Conservation (phyloP, 2,329 filamentous ascomycete species). For the Talaromyces sp. region DNA sequence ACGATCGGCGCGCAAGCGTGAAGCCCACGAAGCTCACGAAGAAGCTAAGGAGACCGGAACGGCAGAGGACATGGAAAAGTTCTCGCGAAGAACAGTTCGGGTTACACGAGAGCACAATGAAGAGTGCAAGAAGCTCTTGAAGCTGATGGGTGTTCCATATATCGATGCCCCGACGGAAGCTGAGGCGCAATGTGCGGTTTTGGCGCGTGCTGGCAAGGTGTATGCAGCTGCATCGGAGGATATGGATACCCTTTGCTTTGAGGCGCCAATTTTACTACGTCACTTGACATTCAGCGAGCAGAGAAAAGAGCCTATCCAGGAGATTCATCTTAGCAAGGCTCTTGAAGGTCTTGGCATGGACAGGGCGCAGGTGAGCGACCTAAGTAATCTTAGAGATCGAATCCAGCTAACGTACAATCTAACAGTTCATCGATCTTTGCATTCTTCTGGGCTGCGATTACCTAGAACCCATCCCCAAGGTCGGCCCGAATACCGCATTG, state of each 20-base stretch:
- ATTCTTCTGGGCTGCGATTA: conserved; percentile 98
- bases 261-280: conserved; percentile 82
- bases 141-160: conserved; percentile 93
- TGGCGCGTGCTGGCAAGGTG: conserved; percentile 88
- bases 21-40: conserved; percentile 83
- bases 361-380: conserved; percentile 63
- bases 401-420: not conserved
- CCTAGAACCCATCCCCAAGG: conserved; percentile 90
- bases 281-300: conserved; percentile 97
- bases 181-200: conserved; percentile 89
- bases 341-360: conserved; percentile 87
- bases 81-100: conserved; percentile 84
- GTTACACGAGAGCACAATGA: conserved; percentile 96
- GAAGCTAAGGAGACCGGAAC: conserved; percentile 97
- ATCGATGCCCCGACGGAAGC: conserved; percentile 95
- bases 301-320: conserved; percentile 94
- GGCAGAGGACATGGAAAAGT: conserved; percentile 96
- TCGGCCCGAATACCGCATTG: conserved; percentile 86
- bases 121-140: conserved; percentile 85
- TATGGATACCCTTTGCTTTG: conserved; percentile 97
- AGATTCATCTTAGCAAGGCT: conserved; percentile 84
- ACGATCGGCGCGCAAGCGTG: conserved; percentile 89
- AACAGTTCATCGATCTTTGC: conserved; percentile 91
- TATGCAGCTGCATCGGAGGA: conserved; percentile 96
- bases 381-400: no score